Conservation (phyloP, 768 basidiomycete species). For the Lepiota subincarnata region DNA sequence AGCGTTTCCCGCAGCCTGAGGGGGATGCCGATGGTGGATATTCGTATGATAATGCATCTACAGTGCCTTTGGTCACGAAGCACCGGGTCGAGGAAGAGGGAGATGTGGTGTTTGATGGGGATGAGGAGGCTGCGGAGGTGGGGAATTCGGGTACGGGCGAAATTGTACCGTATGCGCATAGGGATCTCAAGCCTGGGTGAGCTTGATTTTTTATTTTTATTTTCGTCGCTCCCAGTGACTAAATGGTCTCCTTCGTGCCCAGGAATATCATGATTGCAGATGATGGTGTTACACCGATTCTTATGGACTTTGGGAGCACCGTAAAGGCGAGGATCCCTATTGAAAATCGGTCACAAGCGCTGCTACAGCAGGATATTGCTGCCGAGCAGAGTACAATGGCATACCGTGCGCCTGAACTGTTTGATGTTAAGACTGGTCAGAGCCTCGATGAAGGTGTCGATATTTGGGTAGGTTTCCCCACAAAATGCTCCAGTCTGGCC, state of each 20-base stretch:
- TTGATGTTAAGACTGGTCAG: constrained; percentile 91
- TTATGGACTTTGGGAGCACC: constrained; percentile 98
- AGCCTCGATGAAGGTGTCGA: constrained; percentile 92
- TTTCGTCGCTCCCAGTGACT: background rate
- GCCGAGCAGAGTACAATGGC: constrained; percentile 99
- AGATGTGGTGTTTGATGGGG: constrained; percentile 75
- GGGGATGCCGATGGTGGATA: constrained; percentile 72
- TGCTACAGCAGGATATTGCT: constrained; percentile 93
- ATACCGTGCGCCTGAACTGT: constrained; percentile 94
- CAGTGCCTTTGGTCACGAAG: constrained; percentile 60
- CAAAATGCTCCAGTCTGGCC: background rate
- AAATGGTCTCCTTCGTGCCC: background rate
- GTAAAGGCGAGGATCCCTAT: constrained; percentile 82
- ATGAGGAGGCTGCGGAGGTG: constrained; percentile 59
- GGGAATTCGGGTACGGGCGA: constrained; percentile 35
- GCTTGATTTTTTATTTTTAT: constrained; percentile 23
- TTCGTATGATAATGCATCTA: constrained; percentile 50
- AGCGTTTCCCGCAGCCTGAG: constrained; percentile 72
- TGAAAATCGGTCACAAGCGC: constrained; percentile 79
- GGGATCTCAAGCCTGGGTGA: constrained; percentile 95
- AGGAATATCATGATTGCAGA: constrained; percentile 98
- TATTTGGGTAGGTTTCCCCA: constrained; percentile 72
- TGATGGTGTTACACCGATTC: constrained; percentile 78
- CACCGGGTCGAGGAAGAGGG: constrained; percentile 47
- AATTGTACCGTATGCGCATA: constrained; percentile 88